Percentiles rank a stretch among this genome's conserved stretches.
Evolutionary conservation across 208 protist species (phyloP).

Genomic region (Leishmania tropica): DNA sequence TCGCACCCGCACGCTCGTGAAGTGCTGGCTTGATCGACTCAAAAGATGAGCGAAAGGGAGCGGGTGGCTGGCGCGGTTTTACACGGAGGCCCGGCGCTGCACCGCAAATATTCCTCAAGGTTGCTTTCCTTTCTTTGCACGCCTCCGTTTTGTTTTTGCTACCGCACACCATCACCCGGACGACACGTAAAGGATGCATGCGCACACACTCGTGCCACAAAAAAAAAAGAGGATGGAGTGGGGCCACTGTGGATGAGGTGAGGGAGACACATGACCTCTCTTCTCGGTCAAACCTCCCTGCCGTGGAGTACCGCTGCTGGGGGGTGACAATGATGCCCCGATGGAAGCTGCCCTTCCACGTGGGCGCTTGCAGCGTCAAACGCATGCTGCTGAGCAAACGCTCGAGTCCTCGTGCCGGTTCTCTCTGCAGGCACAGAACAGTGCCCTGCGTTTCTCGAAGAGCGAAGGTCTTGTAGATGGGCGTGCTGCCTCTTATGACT

Average conservation of each 20-base stretch:
- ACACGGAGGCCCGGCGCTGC: neutral
- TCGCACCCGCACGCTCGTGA: neutral
- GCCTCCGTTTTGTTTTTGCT: neutral
- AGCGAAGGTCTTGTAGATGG: neutral
- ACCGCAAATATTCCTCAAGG: neutral
- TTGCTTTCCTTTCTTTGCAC: neutral
- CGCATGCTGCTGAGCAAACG: neutral
- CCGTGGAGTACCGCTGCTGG: neutral
- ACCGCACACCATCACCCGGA: neutral
- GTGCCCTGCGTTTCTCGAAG: neutral
- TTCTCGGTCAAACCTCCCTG: neutral
- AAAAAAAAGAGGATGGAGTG: neutral
- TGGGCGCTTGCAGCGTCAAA: neutral
- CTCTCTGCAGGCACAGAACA: neutral
- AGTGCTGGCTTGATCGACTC: neutral
- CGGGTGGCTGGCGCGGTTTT: neutral
- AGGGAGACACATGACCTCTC: neutral
- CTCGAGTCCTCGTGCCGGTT: neutral
- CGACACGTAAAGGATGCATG: neutral
- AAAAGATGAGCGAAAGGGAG: neutral
- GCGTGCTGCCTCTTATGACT: neutral
- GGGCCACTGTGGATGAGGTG: neutral
- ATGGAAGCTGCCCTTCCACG: neutral
- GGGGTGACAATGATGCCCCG: neutral
- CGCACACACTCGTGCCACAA: neutral